Evolutionary conservation across 106 monocot genomes (phyloP), one percentile per base, ranked within the genome.

Genomic region (Alisma plantagoaquatica): DNA sequence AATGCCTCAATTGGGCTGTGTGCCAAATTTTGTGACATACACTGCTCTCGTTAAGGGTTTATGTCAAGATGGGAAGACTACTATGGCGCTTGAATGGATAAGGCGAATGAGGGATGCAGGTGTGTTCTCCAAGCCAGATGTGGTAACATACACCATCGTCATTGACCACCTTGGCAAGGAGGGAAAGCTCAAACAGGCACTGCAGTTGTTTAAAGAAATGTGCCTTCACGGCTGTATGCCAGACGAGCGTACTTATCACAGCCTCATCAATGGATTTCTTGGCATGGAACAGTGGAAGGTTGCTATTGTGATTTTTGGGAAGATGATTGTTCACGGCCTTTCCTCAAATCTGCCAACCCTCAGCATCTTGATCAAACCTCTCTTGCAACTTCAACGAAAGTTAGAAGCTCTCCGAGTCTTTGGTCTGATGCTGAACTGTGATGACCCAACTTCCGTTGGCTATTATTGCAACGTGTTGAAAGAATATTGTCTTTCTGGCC

Each of bases 81-180:
- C 21, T 3, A 32, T 23, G 28, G 65, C 31, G 6, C 10, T 54
- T 53, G 11, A 19, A 23, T 65, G 42, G 23, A 29, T 5, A 20
- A 46, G 43, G 52, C 27, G 29, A 65, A 54, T 53, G 53, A 55
- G 23, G 41, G 53, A 31, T 18, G 43, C 7, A 15, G 44, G 10
- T 6, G 2, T 0, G 27, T 17, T 31, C n/a, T 54, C 43, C 44
- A 51, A 21, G 12, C 68, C 68, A 18, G 51, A 68, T 59, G 33
- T 59, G 48, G 26, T 68, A 5, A 51, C 68, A 1, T 68, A 68
- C 26, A 51, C 21, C 47, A 59, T 59, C 1, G 9, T 68, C 15
- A 59, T 68, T 24, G 27, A 59, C 41, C 59, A 27, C 9, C 41
- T 53, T 41, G 57, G 35, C 41, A 32, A 46, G 23, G n/a, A 22